Conservation (phyloP, 768 basidiomycete species). For the Ramaria sp. region DNA sequence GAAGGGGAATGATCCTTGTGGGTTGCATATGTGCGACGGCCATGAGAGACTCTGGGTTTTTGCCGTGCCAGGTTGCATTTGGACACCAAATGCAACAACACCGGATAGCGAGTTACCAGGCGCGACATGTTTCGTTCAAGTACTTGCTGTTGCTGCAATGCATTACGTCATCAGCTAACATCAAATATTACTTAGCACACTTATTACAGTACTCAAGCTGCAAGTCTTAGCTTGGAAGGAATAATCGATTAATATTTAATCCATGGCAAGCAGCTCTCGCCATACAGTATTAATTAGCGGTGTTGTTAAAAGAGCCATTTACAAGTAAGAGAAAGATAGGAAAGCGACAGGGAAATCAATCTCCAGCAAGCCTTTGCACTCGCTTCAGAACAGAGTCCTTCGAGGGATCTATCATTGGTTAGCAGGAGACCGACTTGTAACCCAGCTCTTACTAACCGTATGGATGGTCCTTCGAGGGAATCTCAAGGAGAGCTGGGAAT, state of each 20-base stretch:
- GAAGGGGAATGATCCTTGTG: slow-evolving; percentile 22
- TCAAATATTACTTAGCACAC: too few relatives aligned
- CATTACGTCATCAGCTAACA: neutral
- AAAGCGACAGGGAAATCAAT: slow-evolving; percentile 32
- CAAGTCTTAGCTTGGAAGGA: too few relatives aligned
- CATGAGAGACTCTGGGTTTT: neutral
- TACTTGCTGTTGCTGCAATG: neutral
- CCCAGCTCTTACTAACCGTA: slow-evolving; percentile 53
- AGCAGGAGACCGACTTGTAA: neutral
- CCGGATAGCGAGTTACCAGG: neutral
- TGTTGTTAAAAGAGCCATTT: too few relatives aligned
- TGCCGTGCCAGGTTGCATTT: neutral
- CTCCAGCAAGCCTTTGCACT: slow-evolving; percentile 93
- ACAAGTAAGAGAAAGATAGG: too few relatives aligned
- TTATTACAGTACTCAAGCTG: too few relatives aligned
- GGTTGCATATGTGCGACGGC: neutral
- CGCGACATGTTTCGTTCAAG: neutral
- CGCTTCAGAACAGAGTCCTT: slow-evolving; percentile 95
- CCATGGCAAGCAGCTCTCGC: too few relatives aligned
- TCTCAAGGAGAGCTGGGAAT: slow-evolving; percentile 94
- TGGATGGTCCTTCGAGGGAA: slow-evolving; percentile 97
- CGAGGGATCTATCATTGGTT: slow-evolving; percentile 58
- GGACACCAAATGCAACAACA: neutral
- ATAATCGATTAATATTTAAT: too few relatives aligned
- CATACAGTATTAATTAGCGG: too few relatives aligned